Conservation (phyloP, 163 green algal genomes). For the Chlorella variabilis region DNA sequence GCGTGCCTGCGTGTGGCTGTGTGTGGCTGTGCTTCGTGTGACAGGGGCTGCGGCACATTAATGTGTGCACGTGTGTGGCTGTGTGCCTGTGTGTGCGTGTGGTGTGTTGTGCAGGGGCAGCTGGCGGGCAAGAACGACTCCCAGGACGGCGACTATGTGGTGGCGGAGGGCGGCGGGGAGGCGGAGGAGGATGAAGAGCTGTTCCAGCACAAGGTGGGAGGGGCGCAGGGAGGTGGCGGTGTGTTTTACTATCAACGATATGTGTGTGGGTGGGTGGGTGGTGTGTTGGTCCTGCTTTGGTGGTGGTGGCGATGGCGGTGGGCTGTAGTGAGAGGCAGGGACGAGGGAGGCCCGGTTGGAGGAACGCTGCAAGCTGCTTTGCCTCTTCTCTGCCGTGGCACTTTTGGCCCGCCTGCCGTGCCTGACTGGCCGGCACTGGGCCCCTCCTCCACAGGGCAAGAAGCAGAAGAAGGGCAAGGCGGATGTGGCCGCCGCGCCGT, state of each 20-base stretch:
- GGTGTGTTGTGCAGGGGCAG: not conserved
- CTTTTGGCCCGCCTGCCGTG: not conserved
- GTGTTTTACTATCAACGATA: not conserved
- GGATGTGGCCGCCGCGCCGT: not conserved
- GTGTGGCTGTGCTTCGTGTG: no score
- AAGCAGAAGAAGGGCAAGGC: slow-evolving; percentile 9
- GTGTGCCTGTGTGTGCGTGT: not conserved
- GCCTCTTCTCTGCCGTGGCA: no score
- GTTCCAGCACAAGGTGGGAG: not conserved
- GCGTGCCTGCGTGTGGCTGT: no score
- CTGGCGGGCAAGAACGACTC: not conserved
- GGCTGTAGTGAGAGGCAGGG: not conserved
- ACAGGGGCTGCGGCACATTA: no score
- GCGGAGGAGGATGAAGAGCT: slow-evolving; percentile 4
- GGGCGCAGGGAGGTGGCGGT: no score
- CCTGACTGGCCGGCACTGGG: not conserved
- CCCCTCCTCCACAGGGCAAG: not conserved
- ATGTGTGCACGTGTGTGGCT: no score
- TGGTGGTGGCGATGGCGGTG: not conserved
- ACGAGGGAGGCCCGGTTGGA: not conserved
- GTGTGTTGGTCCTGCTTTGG: not conserved
- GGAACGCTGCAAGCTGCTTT: not conserved
- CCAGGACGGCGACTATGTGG: slow-evolving; percentile 7
- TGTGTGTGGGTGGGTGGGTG: no score
- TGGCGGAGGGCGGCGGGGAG: not conserved